Evolutionary conservation across 1,284 basidiomycete species (phyloP).

Genomic region (Apiotrichum akiyoshidainum): DNA sequence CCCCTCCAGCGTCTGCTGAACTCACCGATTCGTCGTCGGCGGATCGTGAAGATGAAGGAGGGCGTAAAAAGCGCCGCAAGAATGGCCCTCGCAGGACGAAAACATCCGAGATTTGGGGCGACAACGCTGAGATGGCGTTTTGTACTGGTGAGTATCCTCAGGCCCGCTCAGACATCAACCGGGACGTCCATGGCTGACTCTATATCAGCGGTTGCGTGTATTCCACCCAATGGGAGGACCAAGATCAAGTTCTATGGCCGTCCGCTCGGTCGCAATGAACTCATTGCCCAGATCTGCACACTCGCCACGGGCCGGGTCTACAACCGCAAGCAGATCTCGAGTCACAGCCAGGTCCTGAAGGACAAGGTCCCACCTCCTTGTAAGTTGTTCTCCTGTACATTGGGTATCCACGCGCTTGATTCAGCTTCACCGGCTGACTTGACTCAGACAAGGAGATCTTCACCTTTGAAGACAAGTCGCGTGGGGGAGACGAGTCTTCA

Average conservation of each 20-base stretch:
- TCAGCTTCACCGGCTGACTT: not conserved
- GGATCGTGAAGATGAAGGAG: slow-evolving; percentile 8
- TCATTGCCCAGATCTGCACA: slow-evolving; percentile 55
- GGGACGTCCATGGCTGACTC: slow-evolving; percentile 4
- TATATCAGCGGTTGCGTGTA: slow-evolving; percentile 17
- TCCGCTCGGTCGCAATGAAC: slow-evolving; percentile 56
- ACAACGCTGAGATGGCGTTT: slow-evolving; percentile 23
- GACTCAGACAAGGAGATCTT: slow-evolving; percentile 24
- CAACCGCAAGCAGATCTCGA: slow-evolving; percentile 49
- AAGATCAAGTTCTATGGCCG: slow-evolving; percentile 55
- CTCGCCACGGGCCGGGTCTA: slow-evolving; percentile 50
- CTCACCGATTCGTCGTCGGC: not conserved
- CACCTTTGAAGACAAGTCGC: slow-evolving; percentile 26
- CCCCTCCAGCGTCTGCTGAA: not conserved
- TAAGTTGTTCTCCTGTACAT: slow-evolving; percentile 6
- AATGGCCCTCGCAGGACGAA: slow-evolving; percentile 15
- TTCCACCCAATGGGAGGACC: slow-evolving; percentile 29
- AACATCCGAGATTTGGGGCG: slow-evolving; percentile 25
- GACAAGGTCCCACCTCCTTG: slow-evolving; percentile 29
- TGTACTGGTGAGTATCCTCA: slow-evolving; percentile 21
- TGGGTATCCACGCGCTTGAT: not conserved
- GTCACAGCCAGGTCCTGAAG: slow-evolving; percentile 50
- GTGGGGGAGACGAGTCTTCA: slow-evolving; percentile 15
- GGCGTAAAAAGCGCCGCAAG: slow-evolving; percentile 24
- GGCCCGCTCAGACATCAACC: not conserved